Conservation (phyloP, 805 yeast species). For the Torulaspora delbrueckii region DNA sequence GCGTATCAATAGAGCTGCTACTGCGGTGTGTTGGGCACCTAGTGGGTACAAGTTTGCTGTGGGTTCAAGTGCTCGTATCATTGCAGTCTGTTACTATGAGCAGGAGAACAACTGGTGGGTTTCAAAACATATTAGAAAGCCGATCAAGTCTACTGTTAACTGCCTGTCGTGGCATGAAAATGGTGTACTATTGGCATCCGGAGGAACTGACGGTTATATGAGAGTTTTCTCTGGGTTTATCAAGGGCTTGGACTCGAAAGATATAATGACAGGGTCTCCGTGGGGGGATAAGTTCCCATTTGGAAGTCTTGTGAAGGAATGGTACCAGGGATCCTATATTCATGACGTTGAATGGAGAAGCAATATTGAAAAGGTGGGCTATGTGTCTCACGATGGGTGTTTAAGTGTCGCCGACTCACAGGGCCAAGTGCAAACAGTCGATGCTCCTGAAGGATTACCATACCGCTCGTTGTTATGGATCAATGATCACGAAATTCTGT, state of each 20-base stretch:
- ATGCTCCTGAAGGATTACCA: constrained; percentile 53
- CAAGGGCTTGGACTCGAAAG: constrained; percentile 78
- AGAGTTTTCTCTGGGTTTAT: constrained; percentile 84
- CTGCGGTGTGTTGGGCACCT: constrained; percentile 92
- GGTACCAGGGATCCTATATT: constrained; percentile 77
- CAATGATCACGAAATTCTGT: constrained; percentile 61
- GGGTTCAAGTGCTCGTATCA: constrained; percentile 89
- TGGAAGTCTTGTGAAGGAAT: constrained; percentile 54
- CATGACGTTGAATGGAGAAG: constrained; percentile 88
- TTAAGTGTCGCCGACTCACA: constrained; percentile 65
- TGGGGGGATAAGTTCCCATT: constrained; percentile 98
- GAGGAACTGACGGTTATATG: constrained; percentile 90
- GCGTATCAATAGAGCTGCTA: constrained; percentile 93
- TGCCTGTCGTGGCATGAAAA: constrained; percentile 91
- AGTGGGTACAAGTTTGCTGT: constrained; percentile 94
- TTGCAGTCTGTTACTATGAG: constrained; percentile 95
- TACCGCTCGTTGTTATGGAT: constrained; percentile 71
- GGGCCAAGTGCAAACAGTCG: constrained; percentile 20
- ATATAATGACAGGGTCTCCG: constrained; percentile 46
- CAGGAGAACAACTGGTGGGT: constrained; percentile 99
- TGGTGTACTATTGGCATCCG: constrained; percentile 78
- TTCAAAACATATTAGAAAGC: constrained; percentile 92
- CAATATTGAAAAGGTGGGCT: constrained; percentile 70
- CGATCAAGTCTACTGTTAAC: constrained; percentile 82
- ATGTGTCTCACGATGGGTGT: constrained; percentile 83